Base-by-base conservation (phyloP, 2,329 filamentous ascomycete genomes). In the Madurella mycetomatis region DNA sequence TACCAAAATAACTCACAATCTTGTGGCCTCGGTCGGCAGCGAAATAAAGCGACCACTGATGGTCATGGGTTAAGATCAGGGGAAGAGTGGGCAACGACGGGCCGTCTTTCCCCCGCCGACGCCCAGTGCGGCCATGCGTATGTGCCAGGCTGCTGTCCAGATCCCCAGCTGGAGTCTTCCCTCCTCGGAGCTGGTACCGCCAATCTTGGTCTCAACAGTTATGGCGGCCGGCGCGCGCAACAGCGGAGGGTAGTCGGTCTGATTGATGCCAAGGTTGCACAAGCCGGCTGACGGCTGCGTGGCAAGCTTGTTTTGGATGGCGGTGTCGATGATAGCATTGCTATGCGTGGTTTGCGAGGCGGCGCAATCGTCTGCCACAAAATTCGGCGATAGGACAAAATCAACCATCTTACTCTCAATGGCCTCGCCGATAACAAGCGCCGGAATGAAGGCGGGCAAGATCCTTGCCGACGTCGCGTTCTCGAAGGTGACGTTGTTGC, bases 111-210 rank as follows among this genome's bases (percentile, higher is more conserved):
- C 46, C 40, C 54, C 45, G 32, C 44, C 42, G 25, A 57, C 37
- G 41, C 54, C 51, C 39, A 57, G 51, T 17, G 17, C 40, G 34
- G 49, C 54, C 54, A 56, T 56, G 13, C 54, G 54, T 30, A 17
- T 49, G 39, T 56, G 47, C 54, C 54, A 56, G 39, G 54, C 54
- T 18, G 54, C 54, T 25, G 42, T 56, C 54, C 54, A 56, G 15
- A 56, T 45, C n/a, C 41, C 50, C 31, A 56, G 46, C 41, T 56
- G 54, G 17, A 53, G 40, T 39, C 41, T 50, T 37, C 54, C 54
- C 19, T 56, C 54, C 54, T 56, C 54, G 13, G 47, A 47, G 37
- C 41, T 53, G 12, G 43, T 50, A 18, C 54, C 50, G 11, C 41
- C 50, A 16, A 50, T 42, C 47, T 53, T 53, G 50, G 54, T 56